phyloP scores from a whole-genome alignment of 345 rosid genomes.

The Moricandia arvensis region DNA sequence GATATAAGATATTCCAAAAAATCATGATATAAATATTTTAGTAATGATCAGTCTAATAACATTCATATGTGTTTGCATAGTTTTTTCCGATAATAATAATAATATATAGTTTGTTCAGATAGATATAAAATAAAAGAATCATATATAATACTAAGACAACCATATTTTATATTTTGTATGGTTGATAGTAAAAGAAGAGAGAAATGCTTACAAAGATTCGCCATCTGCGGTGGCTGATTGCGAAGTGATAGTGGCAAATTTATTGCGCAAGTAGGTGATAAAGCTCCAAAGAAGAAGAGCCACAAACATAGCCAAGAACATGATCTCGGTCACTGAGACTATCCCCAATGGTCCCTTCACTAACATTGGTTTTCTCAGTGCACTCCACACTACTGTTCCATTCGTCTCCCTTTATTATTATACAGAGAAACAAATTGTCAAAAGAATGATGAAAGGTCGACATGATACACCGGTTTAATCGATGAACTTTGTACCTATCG shows the following conservation, averaged over 20 bases:
- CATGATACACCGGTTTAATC: not conserved
- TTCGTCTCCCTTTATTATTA: constrained; percentile 15
- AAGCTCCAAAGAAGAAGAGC: too few species aligned
- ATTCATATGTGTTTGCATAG: not conserved
- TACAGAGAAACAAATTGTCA: not conserved
- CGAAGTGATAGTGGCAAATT: constrained; percentile 46
- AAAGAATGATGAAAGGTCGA: not conserved
- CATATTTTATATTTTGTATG: not conserved
- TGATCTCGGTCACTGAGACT: constrained; percentile 60
- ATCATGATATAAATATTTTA: not conserved
- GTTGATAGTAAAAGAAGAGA: too few species aligned
- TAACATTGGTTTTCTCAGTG: constrained; percentile 56
- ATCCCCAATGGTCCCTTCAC: constrained; percentile 86
- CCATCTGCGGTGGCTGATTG: too few species aligned
- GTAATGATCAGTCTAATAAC: not conserved
- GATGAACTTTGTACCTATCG: not conserved
- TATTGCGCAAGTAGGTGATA: constrained; percentile 42
- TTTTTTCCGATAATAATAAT: too few species aligned
- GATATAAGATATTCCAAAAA: too few species aligned
- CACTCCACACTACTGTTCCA: constrained; percentile 18
- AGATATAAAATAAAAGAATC: too few species aligned
- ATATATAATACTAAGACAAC: not conserved
- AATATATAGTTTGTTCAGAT: not conserved
- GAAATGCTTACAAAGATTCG: too few species aligned
- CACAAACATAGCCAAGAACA: too few species aligned